Base-by-base conservation (phyloP, 2,329 filamentous ascomycete genomes). In the Aspergillus pseudonomiae region DNA sequence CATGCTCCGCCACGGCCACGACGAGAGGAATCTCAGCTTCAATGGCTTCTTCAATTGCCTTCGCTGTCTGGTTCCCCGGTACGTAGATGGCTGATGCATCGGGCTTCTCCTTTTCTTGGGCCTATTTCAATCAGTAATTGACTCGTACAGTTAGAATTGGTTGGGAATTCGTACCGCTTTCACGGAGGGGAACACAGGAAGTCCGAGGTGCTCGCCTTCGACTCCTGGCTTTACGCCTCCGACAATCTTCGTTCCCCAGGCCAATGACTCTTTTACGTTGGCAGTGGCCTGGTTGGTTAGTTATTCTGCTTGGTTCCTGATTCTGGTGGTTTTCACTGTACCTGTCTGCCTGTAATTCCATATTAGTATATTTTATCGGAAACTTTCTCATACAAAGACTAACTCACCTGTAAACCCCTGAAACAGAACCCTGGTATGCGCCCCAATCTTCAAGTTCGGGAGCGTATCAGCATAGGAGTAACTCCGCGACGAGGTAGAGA, bases 51-150 rank as follows among this genome's bases (percentile, higher is more conserved):
- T 92, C 89, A 70, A 94, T 93, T 0, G 91, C 91, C 30, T 83
- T 82, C 0, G 88, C 84, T 1, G 91, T 91, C 67, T 91, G 87
- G 63, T 88, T 86, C n/a, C 91, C 91, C 1, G 91, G 89, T 2
- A 94, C 91, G 69, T 92, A 94, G 61, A 94, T 91, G 5, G 89
- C 91, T 1, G 91, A 93, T 5, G 91, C 91, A 78, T 93, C 88
- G 2, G 91, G 91, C 70, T 88, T 91, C 43, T 92, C 79, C 69
- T 86, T 81, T 68, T 90, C 85, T 79, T 91, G 88, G 7, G 91
- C 91, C 83, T 87, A 16, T 28, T 7, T n/a, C 21, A 41, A 58
- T 10, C 62, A 46, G 16, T 36, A 26, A 45, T 21, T 21, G n/a
- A 53, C 3, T n/a, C 7, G 21, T 6, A 16, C 3, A 9, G 30